phyloP scores from a whole-genome alignment of 805 yeast species.

The Saccharomycopsis lassenensis region DNA sequence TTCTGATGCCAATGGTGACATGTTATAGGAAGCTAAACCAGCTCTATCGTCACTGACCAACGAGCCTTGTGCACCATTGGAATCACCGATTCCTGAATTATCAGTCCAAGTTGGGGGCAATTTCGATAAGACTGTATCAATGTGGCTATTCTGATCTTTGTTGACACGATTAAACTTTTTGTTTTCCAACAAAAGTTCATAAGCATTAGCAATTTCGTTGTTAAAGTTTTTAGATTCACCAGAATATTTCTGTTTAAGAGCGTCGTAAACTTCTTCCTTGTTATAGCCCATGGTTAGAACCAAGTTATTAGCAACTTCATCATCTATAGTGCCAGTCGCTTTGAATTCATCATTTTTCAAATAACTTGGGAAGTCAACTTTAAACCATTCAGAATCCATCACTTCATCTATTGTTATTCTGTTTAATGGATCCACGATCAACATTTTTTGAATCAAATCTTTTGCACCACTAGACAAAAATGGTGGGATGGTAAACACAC shows the following conservation, averaged over 20 bases:
- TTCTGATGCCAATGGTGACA: slow-evolving; percentile 14
- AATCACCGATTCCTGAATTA: background rate
- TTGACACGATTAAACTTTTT: slow-evolving; percentile 54
- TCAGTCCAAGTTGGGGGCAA: slow-evolving; percentile 42
- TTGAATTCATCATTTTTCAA: slow-evolving; percentile 25
- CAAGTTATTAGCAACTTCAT: slow-evolving; percentile 63
- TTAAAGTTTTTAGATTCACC: slow-evolving; percentile 30
- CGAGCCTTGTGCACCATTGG: slow-evolving; percentile 5
- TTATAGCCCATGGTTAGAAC: slow-evolving; percentile 84
- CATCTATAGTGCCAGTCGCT: slow-evolving; percentile 43
- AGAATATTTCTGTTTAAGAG: slow-evolving; percentile 30
- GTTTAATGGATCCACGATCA: slow-evolving; percentile 88
- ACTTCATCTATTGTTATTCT: slow-evolving; percentile 89
- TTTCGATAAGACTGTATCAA: slow-evolving; percentile 48
- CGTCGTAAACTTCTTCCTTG: slow-evolving; percentile 68
- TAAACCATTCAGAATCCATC: slow-evolving; percentile 92
- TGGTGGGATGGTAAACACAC: slow-evolving; percentile 85
- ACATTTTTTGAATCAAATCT: slow-evolving; percentile 72
- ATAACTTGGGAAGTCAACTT: slow-evolving; percentile 67
- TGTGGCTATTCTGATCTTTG: slow-evolving; percentile 31
- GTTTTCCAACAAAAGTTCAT: slow-evolving; percentile 72
- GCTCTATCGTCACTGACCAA: too few relatives aligned
- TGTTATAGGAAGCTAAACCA: too few relatives aligned
- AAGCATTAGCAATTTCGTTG: slow-evolving; percentile 80
- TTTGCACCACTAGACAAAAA: slow-evolving; percentile 81